Evolutionary conservation across 768 basidiomycete species (phyloP), one percentile per base, ranked within the genome.

Genomic region (Mycena capillaripes): DNA sequence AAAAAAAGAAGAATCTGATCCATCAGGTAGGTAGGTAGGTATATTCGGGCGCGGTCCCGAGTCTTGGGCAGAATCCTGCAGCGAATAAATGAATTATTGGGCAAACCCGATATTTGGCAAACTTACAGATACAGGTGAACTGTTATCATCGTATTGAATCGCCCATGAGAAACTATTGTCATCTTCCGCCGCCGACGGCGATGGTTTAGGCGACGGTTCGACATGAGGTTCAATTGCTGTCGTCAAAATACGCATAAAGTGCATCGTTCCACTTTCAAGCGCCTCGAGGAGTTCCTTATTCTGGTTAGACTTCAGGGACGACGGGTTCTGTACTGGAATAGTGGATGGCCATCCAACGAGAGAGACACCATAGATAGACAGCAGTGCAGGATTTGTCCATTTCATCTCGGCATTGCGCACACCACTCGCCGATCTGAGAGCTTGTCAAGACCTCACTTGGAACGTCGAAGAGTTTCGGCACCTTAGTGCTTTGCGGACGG

Each of bases 351-450:
- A 93, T 48, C 92, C 92, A 17, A 89, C 83, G 53, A 93, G 79
- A 63, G 83, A 86, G 36, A 93, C 89, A 12, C 89, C 89, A 73
- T 91, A 92, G 8, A 82, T 75, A 73, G 85, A 82, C 60, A 93
- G 78, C 52, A 88, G 84, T 29, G 89, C 86, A 59, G 88, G 91
- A 76, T 91, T 92, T 11, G 90, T 89, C 92, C 92, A 93, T 78
- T 90, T 92, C 92, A 93, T 93, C 75, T 93, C 92, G 25, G 92
- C 91, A 64, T 85, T 89, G 14, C 89, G 89, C 23, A 89, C 79
- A 10, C 91, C 91, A 73, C 89, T 90, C 9, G 84, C 85, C 5
- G 84, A 77, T 78, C 92, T 53, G 64, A 56, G 56, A 69, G 38
- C 69, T 27, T 73, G 57, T 60, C 44, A 71, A 38, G 34, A 72